Conservation (phyloP, 2,329 filamentous ascomycete species). For the Pseudocercospora crystallina region DNA sequence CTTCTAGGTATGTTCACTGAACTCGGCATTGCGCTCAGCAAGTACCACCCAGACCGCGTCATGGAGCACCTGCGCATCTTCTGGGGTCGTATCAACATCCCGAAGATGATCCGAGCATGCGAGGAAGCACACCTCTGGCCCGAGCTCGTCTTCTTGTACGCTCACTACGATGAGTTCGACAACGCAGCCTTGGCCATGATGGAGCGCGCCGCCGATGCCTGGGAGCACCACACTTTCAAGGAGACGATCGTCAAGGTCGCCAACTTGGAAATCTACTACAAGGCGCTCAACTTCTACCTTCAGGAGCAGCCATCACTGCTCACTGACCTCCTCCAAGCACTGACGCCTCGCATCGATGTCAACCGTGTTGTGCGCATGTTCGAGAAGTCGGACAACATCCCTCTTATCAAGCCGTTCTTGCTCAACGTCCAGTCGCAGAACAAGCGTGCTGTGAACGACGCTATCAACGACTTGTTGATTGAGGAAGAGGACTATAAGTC, state of each 20-base stretch:
- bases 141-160: conserved; percentile 95
- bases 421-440: conserved; percentile 95
- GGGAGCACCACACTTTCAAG: conserved; percentile 99
- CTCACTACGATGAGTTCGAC: conserved; percentile 97
- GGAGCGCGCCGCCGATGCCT: conserved; percentile 94
- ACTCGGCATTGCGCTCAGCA: conserved; percentile 85
- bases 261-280: conserved; percentile 99
- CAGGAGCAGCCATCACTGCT: conserved; percentile 94
- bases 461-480: conserved; percentile 95
- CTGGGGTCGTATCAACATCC: conserved; percentile 97
- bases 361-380: conserved; percentile 99
- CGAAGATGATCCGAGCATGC: conserved; percentile 90
- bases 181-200: conserved; percentile 97
- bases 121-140: conserved; percentile 97
- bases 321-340: conserved; percentile 88
- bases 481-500: conserved; percentile 99
- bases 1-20: conserved; percentile 98
- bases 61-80: conserved; percentile 99
- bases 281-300: conserved; percentile 92
- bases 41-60: conserved; percentile 90
- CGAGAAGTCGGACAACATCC: conserved; percentile 96
- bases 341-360: conserved; percentile 93
- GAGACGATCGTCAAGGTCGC: conserved; percentile 97
- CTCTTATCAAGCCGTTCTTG: conserved; percentile 97
- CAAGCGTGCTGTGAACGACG: conserved; percentile 96